phyloP scores from a whole-genome alignment of 306 rosid species.

The Lathyrus aphaca region DNA sequence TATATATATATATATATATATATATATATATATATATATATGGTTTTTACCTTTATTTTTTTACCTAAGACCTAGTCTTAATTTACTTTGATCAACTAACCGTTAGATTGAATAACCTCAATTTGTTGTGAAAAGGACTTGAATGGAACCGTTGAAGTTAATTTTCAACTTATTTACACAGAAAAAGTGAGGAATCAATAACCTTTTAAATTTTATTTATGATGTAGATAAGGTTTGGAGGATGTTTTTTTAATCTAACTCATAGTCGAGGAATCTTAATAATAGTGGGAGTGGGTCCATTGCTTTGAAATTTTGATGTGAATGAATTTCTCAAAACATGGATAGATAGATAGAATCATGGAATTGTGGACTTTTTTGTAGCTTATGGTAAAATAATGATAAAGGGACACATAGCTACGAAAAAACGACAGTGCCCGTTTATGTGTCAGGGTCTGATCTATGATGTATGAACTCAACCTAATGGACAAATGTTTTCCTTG shows the following conservation, averaged over 20 bases:
- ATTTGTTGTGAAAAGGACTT: slow-evolving; percentile 18
- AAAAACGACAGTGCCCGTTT: neutral
- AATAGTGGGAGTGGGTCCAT: slow-evolving; percentile 45
- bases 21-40: no score
- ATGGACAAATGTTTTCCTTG: neutral
- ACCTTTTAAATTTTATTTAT: neutral
- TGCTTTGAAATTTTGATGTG: slow-evolving; percentile 38
- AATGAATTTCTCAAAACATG: neutral
- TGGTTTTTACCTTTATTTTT: neutral
- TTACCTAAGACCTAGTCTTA: neutral
- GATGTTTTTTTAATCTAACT: slow-evolving; percentile 25
- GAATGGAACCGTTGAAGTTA: slow-evolving; percentile 41
- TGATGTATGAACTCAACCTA: neutral
- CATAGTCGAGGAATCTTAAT: slow-evolving; percentile 47
- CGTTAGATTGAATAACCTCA: slow-evolving; percentile 19
- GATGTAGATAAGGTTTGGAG: slow-evolving; percentile 33
- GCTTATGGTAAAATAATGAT: neutral
- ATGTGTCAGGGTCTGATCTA: neutral
- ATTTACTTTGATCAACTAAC: slow-evolving; percentile 7
- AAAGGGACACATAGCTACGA: neutral
- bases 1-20: no score
- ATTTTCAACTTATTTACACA: neutral
- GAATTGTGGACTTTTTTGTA: slow-evolving; percentile 32
- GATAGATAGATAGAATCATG: neutral
- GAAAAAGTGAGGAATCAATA: slow-evolving; percentile 21